phyloP scores from a whole-genome alignment of 257 asterid species.

The Nicotiana obtusifolia region DNA sequence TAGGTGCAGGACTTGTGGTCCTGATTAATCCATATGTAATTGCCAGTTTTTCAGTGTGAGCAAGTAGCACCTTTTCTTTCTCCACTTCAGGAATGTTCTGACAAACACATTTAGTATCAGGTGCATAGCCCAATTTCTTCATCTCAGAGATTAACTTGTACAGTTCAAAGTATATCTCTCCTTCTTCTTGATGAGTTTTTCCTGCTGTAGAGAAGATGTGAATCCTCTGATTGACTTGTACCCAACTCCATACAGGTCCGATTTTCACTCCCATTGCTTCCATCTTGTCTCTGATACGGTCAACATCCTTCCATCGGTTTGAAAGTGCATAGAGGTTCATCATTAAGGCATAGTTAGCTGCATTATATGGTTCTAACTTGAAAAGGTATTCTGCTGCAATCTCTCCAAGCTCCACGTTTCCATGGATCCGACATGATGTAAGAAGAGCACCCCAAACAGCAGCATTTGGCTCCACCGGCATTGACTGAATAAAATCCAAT shows the following conservation, averaged over 20 bases:
- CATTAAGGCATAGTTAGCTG: slow-evolving; percentile 47
- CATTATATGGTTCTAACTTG: slow-evolving; percentile 45
- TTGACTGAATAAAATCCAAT: slow-evolving; percentile 42
- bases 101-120: slow-evolving; percentile 43
- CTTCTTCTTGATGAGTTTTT: slow-evolving; percentile 45
- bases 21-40: slow-evolving; percentile 50
- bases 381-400: slow-evolving; percentile 46
- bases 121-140: slow-evolving; percentile 43
- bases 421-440: slow-evolving; percentile 44
- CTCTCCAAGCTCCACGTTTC: slow-evolving; percentile 42
- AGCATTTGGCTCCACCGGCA: slow-evolving; percentile 50
- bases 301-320: slow-evolving; percentile 43
- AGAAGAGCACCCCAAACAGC: slow-evolving; percentile 62
- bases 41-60: slow-evolving; percentile 59
- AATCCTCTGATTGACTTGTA: slow-evolving; percentile 31
- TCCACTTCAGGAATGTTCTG: slow-evolving; percentile 36
- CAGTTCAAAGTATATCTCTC: slow-evolving; percentile 47
- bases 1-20: slow-evolving; percentile 19
- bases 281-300: slow-evolving; percentile 37
- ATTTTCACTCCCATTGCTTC: slow-evolving; percentile 27
- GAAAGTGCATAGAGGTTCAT: slow-evolving; percentile 49
- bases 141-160: slow-evolving; percentile 46
- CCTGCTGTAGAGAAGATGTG: slow-evolving; percentile 44
- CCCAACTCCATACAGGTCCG: slow-evolving; percentile 55
- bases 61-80: slow-evolving; percentile 48